A percentile compares a stretch with the other conserved stretches of the same genome.
phyloP scores from a whole-genome alignment of 495 filamentous ascomycete species.

The Neurospora sp. region DNA sequence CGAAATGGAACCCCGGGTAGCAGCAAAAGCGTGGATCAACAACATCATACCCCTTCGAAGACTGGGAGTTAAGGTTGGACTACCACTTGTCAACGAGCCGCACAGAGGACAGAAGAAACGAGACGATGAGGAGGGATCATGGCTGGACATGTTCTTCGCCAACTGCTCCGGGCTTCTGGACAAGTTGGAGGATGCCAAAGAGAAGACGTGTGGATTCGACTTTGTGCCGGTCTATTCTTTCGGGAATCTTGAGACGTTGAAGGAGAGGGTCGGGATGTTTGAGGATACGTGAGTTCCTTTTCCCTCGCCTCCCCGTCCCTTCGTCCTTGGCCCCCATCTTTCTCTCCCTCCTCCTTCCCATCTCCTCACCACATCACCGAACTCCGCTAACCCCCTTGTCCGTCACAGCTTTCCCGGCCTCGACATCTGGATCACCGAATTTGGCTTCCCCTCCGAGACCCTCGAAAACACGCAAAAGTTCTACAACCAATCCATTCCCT shows the following conservation, averaged over 20 bases:
- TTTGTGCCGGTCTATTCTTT: slow-evolving; percentile 62
- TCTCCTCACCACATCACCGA: no score
- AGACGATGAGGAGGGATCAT: slow-evolving; percentile 13
- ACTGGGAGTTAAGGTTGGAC: slow-evolving; percentile 39
- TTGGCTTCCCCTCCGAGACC: slow-evolving; percentile 32
- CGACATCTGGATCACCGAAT: slow-evolving; percentile 52
- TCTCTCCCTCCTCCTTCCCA: no score
- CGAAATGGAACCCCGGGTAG: slow-evolving; percentile 34
- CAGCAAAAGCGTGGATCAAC: slow-evolving; percentile 46
- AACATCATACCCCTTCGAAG: slow-evolving; percentile 48
- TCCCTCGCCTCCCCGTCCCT: no score
- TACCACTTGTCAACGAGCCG: slow-evolving; percentile 40
- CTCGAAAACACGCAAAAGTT: slow-evolving; percentile 42
- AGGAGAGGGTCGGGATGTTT: slow-evolving; percentile 26
- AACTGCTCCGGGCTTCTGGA: slow-evolving; percentile 23
- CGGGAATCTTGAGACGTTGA: slow-evolving; percentile 47
- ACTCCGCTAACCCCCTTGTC: no score
- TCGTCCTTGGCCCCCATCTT: no score
- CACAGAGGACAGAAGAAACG: slow-evolving; percentile 9
- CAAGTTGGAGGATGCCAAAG: slow-evolving; percentile 1
- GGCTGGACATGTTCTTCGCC: slow-evolving; percentile 47
- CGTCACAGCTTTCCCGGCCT: slow-evolving; percentile 30
- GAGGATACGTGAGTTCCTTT: slow-evolving; percentile 11
- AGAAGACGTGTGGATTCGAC: slow-evolving; percentile 41
- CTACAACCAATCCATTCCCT: slow-evolving; percentile 43